phyloP scores from a whole-genome alignment of 129 eudicot genomes.

The Glebionis coronaria region DNA sequence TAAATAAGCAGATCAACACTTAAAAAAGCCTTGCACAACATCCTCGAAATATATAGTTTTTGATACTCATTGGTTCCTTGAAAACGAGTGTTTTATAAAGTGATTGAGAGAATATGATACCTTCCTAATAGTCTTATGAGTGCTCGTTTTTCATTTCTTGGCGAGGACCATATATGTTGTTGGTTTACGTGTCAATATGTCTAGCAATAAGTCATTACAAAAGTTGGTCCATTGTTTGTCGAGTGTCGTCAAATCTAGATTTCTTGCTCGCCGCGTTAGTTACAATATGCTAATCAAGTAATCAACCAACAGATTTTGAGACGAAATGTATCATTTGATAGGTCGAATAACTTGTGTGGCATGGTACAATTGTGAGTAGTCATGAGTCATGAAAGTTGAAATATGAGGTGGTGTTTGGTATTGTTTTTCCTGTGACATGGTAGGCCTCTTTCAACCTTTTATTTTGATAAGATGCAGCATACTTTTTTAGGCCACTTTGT shows the following conservation, averaged over 20 bases:
- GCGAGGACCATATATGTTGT: neutral
- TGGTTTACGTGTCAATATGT: neutral
- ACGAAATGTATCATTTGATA: no score
- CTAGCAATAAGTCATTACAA: neutral
- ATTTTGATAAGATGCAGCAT: no score
- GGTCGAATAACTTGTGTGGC: neutral
- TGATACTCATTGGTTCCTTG: neutral
- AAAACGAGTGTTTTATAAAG: neutral
- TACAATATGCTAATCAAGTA: neutral
- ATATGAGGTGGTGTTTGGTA: constrained; percentile 25
- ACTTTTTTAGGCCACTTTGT: constrained; percentile 17
- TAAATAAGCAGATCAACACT: no score
- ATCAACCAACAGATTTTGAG: no score
- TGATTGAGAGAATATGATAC: constrained; percentile 27
- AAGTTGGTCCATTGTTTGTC: constrained; percentile 8
- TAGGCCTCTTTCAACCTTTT: constrained; percentile 14
- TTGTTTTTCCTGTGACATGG: no score
- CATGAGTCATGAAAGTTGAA: neutral
- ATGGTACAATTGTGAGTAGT: neutral
- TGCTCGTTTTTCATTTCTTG: neutral
- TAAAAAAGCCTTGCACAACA: no score
- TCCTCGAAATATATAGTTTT: neutral
- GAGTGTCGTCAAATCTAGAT: neutral
- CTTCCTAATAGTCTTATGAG: constrained; percentile 21
- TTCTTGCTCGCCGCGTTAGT: neutral